Base-by-base conservation (phyloP, 2,329 filamentous ascomycete species). In the Xylariaceae sp. region DNA sequence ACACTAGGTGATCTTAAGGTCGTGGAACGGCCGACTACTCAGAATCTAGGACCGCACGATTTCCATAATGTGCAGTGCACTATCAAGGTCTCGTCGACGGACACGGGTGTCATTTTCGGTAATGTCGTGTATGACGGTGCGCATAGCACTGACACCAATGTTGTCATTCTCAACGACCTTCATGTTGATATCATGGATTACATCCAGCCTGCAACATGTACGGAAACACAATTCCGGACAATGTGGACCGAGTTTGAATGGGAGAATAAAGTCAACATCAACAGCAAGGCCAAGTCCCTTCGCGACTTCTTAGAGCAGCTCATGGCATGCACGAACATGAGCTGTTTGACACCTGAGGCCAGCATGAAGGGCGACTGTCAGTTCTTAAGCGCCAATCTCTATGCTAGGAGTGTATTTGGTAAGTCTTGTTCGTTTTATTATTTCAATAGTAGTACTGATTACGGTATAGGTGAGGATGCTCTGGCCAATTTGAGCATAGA, bases 221-320 rank as follows among this genome's bases (percentile, higher is more conserved):
- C 91, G 4, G 94, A 99, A 79, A 97, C 93, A 9, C 92, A 97
- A 69, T 99, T 99, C 86, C 86, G 94, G 55, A 96, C 91, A n/a
- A 99, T 99, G 94, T 99, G 94, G 94, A 99, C 94, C 30, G 94
- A 99, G 71, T 99, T 99, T 64, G 94, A 99, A 72, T 99, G 94
- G 94, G 94, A 99, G 81, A 99, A 99, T 79, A 99, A 99, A 83
- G 93, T 99, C 74, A 99, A 99, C 77, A 97, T 99, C 77, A 97
- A 97, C 76, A 95, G 91, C 60, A 97, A 97, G 81, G 91, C 91
- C 63, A 96, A 93, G 79, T 88, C 85, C 23, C 80, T 99, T 57
- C 85, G 93, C 43, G 91, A 95, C 16, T 99, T 99, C 84, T 77
- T 99, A 60, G 88, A 91, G 64, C 88, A 96, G 71, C 79, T 99